Percentiles rank a stretch among this genome's conserved stretches.
Conservation (phyloP, 306 rosid genomes). For the Medicago truncatula region MtrunA17r5.0-ANR NC_053043.1:14930501-14931000, state of each 20-base stretch:
- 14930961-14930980: neutral
- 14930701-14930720: slow-evolving; percentile 77
- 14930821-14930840: slow-evolving; percentile 63
- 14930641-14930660: slow-evolving; percentile 67
- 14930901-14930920: slow-evolving; percentile 32
- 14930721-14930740: slow-evolving; percentile 48
- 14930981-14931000: neutral
- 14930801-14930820: slow-evolving; percentile 70
- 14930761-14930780: slow-evolving; percentile 73
- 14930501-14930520: slow-evolving; percentile 66
- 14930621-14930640: slow-evolving; percentile 74
- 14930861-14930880: slow-evolving; percentile 35
- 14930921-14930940: slow-evolving; percentile 27
- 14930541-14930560: slow-evolving; percentile 65
- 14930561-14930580: slow-evolving; percentile 73
- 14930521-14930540: slow-evolving; percentile 65
- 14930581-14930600: slow-evolving; percentile 66
- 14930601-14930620: slow-evolving; percentile 78
- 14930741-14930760: slow-evolving; percentile 70
- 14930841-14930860: slow-evolving; percentile 67
- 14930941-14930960: slow-evolving; percentile 15
- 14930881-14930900: slow-evolving; percentile 34
- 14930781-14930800: slow-evolving; percentile 62
- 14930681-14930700: slow-evolving; percentile 82
- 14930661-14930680: slow-evolving; percentile 62